These are phyloP conservation scores for Hamamelis virginiana DNA, from an alignment of 164 flowering plant species.

Conservation along the genomic window DNA sequence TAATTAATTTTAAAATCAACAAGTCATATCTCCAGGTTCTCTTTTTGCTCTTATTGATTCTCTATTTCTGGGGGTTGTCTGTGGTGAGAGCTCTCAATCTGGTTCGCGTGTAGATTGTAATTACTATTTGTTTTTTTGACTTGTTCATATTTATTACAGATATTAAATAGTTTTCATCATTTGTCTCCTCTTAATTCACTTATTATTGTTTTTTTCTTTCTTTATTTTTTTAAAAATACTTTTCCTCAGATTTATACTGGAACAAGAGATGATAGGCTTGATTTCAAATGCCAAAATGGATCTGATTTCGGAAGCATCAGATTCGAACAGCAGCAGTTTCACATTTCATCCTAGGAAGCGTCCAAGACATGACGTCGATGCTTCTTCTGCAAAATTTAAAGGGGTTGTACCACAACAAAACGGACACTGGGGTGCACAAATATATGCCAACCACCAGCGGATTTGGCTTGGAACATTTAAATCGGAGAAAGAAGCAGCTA, in stretches of 20 bases:
- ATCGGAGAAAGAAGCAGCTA: constrained; percentile 58
- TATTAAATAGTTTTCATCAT: not conserved
- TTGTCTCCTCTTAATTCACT: too few relatives aligned
- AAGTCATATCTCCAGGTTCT: too few relatives aligned
- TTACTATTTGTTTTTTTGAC: too few relatives aligned
- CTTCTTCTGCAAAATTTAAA: constrained; percentile 38
- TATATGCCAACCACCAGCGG: constrained; percentile 56
- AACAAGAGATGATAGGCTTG: constrained; percentile 23
- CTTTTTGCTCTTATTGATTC: too few relatives aligned
- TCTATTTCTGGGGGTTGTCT: too few relatives aligned
- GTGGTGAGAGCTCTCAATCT: too few relatives aligned
- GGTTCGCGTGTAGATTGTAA: too few relatives aligned
- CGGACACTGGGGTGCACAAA: constrained; percentile 73
- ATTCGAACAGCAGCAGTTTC: constrained; percentile 28
- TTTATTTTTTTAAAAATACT: not conserved
- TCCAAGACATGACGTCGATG: constrained; percentile 13
- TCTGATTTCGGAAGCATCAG: constrained; percentile 21
- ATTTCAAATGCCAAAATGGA: constrained; percentile 9
- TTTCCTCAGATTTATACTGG: constrained; percentile 4
- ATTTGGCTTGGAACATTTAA: constrained; percentile 74
- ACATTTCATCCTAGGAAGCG: constrained; percentile 18
- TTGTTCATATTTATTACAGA: not conserved
- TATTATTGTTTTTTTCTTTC: not conserved
- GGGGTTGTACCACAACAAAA: constrained; percentile 64
- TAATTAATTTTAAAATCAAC: too few relatives aligned